These are phyloP conservation scores for Raphanus hybrid DNA, from an alignment of 441 rosid genomes.

Conservation along the genomic window DNA sequence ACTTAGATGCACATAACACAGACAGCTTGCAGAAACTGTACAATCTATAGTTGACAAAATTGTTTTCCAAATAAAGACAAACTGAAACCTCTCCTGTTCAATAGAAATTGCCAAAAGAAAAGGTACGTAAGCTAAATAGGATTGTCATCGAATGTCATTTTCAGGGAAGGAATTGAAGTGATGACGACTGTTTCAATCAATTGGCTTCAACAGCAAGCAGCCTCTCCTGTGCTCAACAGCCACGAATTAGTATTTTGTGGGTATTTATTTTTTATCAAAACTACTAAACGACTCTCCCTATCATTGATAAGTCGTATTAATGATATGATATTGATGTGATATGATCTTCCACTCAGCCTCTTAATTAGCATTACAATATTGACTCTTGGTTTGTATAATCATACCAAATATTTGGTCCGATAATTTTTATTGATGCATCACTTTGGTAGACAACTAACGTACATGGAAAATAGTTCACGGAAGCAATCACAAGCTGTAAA, in stretches of 20 bases:
- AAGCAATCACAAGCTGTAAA: neutral
- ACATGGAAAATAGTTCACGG: neutral
- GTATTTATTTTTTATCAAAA: slow-evolving; percentile 19
- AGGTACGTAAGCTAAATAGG: slow-evolving; percentile 35
- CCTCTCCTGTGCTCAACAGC: slow-evolving; percentile 43
- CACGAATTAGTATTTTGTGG: slow-evolving; percentile 28
- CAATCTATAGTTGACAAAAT: slow-evolving; percentile 14
- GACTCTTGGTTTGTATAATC: slow-evolving; percentile 31
- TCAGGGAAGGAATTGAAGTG: slow-evolving; percentile 40
- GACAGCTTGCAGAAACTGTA: slow-evolving; percentile 23
- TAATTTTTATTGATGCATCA: neutral
- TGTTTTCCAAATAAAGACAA: slow-evolving; percentile 16
- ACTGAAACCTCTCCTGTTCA: slow-evolving; percentile 7
- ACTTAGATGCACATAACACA: slow-evolving; percentile 11
- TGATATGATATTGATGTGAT: slow-evolving; percentile 37
- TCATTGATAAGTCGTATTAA: slow-evolving; percentile 39
- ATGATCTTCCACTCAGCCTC: slow-evolving; percentile 36
- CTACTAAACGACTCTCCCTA: slow-evolving; percentile 40
- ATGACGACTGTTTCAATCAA: slow-evolving; percentile 37
- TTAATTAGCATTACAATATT: slow-evolving; percentile 28
- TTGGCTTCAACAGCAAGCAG: slow-evolving; percentile 45
- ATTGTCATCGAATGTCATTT: slow-evolving; percentile 29
- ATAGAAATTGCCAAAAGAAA: slow-evolving; percentile 26
- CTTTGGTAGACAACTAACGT: neutral
- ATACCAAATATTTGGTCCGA: slow-evolving; percentile 13